Base-by-base conservation (phyloP, 495 filamentous ascomycete genomes). In the Letharia lupina region DNA sequence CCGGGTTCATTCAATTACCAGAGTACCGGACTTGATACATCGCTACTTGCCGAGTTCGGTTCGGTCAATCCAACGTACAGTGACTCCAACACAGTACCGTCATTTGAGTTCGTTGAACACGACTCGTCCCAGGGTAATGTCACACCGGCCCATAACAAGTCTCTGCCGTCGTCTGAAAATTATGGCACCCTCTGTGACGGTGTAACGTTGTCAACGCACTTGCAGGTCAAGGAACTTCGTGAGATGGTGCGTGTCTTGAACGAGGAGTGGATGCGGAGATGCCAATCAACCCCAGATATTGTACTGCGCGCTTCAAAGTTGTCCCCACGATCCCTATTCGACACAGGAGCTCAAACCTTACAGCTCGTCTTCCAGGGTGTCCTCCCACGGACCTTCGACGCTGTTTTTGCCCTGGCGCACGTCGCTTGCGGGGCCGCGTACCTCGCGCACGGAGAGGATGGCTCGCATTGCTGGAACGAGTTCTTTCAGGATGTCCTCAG, bases 391-490 rank as follows among this genome's bases (percentile, higher is more conserved):
- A 68, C 33, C 6, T 65, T 68, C 18, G 48, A 52, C 3, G 57
- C 65, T 16, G 40, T 65, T 10, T 62, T 65, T 16, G 67, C 62
- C 8, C 59, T 68, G 35, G 50, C 65, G 39, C 62, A 64, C 23
- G 35, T 65, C 33, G 48, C 67, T 28, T 68, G 47, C 42, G 62
- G 58, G 5, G 10, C 50, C 20, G 20, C 47, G 20, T 68, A 65
- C 33, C 23, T 50, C 13, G 47, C 48, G 28, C 67, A 65, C 12
- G 31, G 41, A 28, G 40, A 50, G 7, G 63, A 65, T 16, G 9
- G 18, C 2, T 64, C 18, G 11, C 54, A 41, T 41, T 31, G 28
- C 47, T 68, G 67, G 67, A 31, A 35, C 40, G 67, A 31, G 1
- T 56, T 65, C 31, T 68, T 65, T 9, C 57, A 47, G 13, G 63